Base-by-base conservation (phyloP, 768 basidiomycete genomes). In the Pleurotus giganteus region DNA sequence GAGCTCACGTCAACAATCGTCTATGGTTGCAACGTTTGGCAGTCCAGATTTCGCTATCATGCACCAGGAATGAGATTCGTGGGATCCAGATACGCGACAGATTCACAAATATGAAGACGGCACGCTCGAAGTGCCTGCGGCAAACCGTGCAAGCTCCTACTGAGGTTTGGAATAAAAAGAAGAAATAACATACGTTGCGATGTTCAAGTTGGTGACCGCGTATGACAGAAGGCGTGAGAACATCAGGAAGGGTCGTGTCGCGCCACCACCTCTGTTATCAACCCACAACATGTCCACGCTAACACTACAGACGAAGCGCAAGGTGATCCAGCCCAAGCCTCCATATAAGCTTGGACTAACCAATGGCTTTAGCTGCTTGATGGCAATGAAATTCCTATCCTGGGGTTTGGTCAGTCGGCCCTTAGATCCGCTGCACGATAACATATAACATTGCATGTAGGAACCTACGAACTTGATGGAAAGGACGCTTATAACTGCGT, bases 381-480 rank as follows among this genome's bases (percentile, higher is more conserved):
- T 61, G 81, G 83, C 7, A 67, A 73, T 46, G 65, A 72, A 50
- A 81, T 84, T 51, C 83, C 82, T 7, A 69, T 79, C 37, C 67
- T 83, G 44, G 83, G 84, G 8, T 76, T 84, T 36, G 84, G 79
- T 64, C 65, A 58, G 58, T 39, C 9, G 17, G 53, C 36, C 28
- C 11, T 26, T 39, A 37, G 9, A 17, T 53, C 44, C 39, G 21
- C 13, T 49, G 28, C 21, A 26, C 31, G 8, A 15, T 13, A 15
- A 15, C 9, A 45, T 45, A 29, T 8, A 19, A 23, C 12, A 31
- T 28, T 28, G 26, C 42, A 24, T 43, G 53, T 49, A 72, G 70
- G 79, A 42, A 81, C 77, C 6, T 84, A 85, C 63, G 81, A 83
- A 63, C 75, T 83, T 63, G 72, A 74, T 29, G 80, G 81, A 37